Conservation (phyloP, 257 asterid species). For the Solanum commersonii region DNA sequence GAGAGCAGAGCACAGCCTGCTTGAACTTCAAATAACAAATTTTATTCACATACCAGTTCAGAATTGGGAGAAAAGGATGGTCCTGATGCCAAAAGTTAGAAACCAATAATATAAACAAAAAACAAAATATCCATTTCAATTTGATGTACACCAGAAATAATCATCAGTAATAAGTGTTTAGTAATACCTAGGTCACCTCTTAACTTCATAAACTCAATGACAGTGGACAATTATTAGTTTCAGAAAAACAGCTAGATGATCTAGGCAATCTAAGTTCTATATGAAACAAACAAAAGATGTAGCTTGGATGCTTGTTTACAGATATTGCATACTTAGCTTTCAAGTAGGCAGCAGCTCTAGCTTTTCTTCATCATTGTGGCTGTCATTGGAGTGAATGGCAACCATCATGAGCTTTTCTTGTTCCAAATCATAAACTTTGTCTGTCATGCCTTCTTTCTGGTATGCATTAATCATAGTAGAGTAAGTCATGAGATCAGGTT, state of each 20-base stretch:
- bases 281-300: neutral
- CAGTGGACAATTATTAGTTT: neutral
- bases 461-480: conserved; percentile 71
- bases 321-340: neutral
- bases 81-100: neutral
- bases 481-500: conserved; percentile 63
- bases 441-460: conserved; percentile 75
- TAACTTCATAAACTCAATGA: neutral
- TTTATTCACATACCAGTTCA: neutral
- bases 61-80: neutral
- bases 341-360: neutral
- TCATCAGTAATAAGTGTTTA: neutral
- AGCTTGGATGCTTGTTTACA: neutral
- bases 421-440: conserved; percentile 66
- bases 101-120: neutral
- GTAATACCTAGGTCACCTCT: neutral
- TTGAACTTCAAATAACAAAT: neutral
- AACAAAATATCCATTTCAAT: neutral
- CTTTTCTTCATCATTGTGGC: conserved; percentile 13
- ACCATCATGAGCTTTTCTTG: conserved; percentile 32
- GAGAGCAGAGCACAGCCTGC: neutral
- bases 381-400: conserved; percentile 9
- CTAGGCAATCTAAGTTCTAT: neutral
- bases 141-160: neutral
- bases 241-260: neutral